Base-by-base conservation (phyloP, 768 basidiomycete species). In the Kwoniella bestiolae region DNA sequence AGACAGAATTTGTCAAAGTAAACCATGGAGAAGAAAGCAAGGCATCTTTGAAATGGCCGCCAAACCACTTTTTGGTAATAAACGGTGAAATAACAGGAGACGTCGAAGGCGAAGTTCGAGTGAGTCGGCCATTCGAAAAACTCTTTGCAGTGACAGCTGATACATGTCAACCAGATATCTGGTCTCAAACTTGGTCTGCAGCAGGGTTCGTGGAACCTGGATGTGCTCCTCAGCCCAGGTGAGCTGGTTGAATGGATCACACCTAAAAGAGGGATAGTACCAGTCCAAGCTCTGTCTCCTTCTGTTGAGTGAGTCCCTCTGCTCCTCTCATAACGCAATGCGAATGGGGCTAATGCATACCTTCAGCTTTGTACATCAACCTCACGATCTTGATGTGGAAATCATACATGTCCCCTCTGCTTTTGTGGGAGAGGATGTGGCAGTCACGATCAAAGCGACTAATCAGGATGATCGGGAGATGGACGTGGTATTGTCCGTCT, bases 361-460 rank as follows among this genome's bases (percentile, higher is more conserved):
- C n/a, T n/a, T n/a, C 26, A 80, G 83, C 25, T 75, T 83, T 41
- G 60, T 63, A 6, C 85, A 88, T 67, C 86, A 86, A 23, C 84
- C 87, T 0, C 91, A 91, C 66, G 79, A 80, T 0, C 72, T 95
- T 3, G 71, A 80, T 3, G 81, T 91, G 21, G 81, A 83, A 0
- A 76, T 94, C 49, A 78, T 83, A 1, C 89, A 92, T 63, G 81
- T 85, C 0, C 79, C 85, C 1, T 90, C 90, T 0, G 92, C 91
- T 0, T 91, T 89, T 77, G 79, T 95, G 35, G 88, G 90, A 67
- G 94, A 96, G 78, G 84, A 86, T 49, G 91, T 90, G 73, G 88
- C 90, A 0, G 88, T 97, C 70, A 76, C 78, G 11, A 83, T 97
- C 45, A 84, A 86, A 50, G 84, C 95, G 14, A 86, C 82, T 3